Evolutionary conservation across 306 rosid genomes (phyloP), one percentile per base, ranked within the genome.

Genomic region (Biancaea sappan): DNA sequence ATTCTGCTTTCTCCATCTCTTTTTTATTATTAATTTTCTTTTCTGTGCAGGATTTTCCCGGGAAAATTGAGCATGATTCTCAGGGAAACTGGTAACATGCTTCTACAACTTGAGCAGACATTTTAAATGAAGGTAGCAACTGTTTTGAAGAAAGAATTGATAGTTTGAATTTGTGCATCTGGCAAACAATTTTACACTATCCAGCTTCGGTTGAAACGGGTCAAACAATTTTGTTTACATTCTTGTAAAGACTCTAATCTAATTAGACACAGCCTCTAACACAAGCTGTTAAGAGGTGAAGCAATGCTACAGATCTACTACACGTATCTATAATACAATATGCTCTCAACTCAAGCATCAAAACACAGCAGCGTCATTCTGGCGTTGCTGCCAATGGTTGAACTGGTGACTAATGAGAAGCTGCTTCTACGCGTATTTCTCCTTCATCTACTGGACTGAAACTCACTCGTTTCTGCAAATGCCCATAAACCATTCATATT

Each of bases 401-500:
- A 22, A 22, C 51, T 32, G 38, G 21, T 48, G 8, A 22, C 75
- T 61, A 72, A 43, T 38, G 63, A 46, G 78, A 14, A 37, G 57
- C 44, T 66, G n/a, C 63, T 46, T 59, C 90, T 28, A 74, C 60
- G 32, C 21, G 54, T 71, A 72, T 86, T 73, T 86, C 90, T 48
- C 77, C 91, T 56, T 56, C 76, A 67, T 90, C 85, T 53, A 52
- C 7, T 12, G 89, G 85, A 34, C 83, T 72, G 73, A 90, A 90
- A 83, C 88, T 90, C 52, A 90, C 96, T 24, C 85, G 76, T 80
- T 88, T 90, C 93, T 90, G 88, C 88, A 84, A 74, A 71, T 1
- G 46, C 8, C 66, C 41, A 18, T 32, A 22, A 8, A 69, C 5
- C 5, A 43, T 56, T 0, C 19, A 8, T 6, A 29, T 46, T 24